Conservation (phyloP, 345 rosid genomes). For the Euphorbia peplus region DNA sequence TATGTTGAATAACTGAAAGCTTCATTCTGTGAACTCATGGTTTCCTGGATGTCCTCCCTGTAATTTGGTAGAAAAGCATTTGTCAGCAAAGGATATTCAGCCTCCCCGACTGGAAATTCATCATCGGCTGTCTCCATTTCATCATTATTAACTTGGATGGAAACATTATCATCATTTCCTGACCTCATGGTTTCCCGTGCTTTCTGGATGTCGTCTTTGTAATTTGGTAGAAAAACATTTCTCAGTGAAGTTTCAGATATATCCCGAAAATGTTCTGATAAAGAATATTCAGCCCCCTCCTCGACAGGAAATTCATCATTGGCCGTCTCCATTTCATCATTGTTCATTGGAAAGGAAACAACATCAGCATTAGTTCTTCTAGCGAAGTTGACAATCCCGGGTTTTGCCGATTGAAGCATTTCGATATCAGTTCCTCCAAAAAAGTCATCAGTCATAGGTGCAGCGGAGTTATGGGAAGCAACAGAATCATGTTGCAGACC, state of each 20-base stretch:
- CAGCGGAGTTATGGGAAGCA: slow-evolving; percentile 21
- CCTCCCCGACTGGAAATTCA: slow-evolving; percentile 18
- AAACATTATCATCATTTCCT: slow-evolving; percentile 1
- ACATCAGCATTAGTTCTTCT: slow-evolving; percentile 11
- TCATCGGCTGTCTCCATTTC: slow-evolving; percentile 20
- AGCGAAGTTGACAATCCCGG: background rate
- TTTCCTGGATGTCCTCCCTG: slow-evolving; percentile 18
- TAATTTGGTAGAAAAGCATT: slow-evolving; percentile 38
- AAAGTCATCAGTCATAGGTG: slow-evolving; percentile 16
- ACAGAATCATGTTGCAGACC: slow-evolving; percentile 33
- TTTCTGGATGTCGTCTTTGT: slow-evolving; percentile 21
- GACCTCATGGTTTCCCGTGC: slow-evolving; percentile 23
- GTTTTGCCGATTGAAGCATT: slow-evolving; percentile 16
- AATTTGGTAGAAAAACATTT: slow-evolving; percentile 36
- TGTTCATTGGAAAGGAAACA: background rate
- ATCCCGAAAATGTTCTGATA: too few relatives aligned
- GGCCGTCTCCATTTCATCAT: slow-evolving; percentile 20
- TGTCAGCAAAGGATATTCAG: slow-evolving; percentile 20
- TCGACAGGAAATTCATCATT: slow-evolving; percentile 12
- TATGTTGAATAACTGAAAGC: slow-evolving; percentile 6
- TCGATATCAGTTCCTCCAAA: slow-evolving; percentile 22
- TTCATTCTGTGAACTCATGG: slow-evolving; percentile 20
- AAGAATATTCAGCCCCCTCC: slow-evolving; percentile 22
- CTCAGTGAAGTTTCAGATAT: slow-evolving; percentile 26
- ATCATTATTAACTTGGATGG: background rate